Conservation (phyloP, 2,329 filamentous ascomycete genomes). For the Fusarium avenaceum region DNA sequence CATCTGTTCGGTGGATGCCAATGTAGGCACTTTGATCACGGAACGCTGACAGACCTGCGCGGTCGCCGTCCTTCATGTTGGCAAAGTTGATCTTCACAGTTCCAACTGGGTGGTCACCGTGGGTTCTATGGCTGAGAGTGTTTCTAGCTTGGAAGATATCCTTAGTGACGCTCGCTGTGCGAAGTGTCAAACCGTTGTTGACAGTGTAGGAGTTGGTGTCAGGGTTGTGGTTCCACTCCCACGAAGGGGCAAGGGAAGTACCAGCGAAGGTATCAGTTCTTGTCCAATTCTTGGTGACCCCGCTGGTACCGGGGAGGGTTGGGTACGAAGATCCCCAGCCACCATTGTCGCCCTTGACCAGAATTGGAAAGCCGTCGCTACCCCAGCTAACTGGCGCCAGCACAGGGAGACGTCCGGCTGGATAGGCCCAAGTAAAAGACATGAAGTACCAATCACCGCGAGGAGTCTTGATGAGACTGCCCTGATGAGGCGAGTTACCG, state of each 20-base stretch:
- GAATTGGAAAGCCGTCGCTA: slow-evolving; percentile 64
- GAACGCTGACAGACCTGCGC: slow-evolving; percentile 65
- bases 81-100: slow-evolving; percentile 65
- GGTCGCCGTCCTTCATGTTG: slow-evolving; percentile 65
- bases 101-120: slow-evolving; percentile 60
- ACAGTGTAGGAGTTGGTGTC: slow-evolving; percentile 62
- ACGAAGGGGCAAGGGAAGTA: slow-evolving; percentile 58
- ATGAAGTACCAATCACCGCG: slow-evolving; percentile 71
- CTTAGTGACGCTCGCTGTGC: slow-evolving; percentile 64
- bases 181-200: slow-evolving; percentile 60
- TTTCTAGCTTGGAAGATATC: slow-evolving; percentile 64
- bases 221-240: slow-evolving; percentile 75
- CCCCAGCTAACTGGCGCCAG: slow-evolving; percentile 68
- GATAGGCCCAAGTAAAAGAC: slow-evolving; percentile 68
- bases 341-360: slow-evolving; percentile 58
- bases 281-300: slow-evolving; percentile 43
- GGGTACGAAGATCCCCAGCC: slow-evolving; percentile 64
- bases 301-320: slow-evolving; percentile 43
- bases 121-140: slow-evolving; percentile 62
- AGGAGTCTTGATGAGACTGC: slow-evolving; percentile 66
- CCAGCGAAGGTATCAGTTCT: slow-evolving; percentile 63
- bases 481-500: slow-evolving; percentile 66
- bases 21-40: slow-evolving; percentile 67
- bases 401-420: slow-evolving; percentile 69
- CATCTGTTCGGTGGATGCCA: slow-evolving; percentile 56